Percentiles rank a stretch among this genome's conserved stretches.
These are phyloP conservation scores for Mortierella sp. DNA, from an alignment of 371 early-diverging fungal genomes.

Conservation along the genomic window DNA sequence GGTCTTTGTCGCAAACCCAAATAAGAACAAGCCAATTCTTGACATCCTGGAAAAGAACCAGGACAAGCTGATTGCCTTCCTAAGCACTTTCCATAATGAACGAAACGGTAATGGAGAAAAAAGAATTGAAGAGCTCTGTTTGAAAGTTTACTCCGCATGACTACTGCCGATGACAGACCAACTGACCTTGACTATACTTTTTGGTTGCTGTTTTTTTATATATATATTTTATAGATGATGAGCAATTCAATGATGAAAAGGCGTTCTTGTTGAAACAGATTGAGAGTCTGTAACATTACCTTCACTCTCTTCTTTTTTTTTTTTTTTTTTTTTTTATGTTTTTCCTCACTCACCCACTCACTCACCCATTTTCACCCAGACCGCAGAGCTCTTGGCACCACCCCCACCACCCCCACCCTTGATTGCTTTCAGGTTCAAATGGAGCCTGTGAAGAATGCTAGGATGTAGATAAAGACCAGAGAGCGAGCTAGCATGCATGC, in stretches of 20 bases:
- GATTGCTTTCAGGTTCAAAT: too few species aligned
- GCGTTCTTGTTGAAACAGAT: slow-evolving; percentile 95
- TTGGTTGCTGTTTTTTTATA: slow-evolving; percentile 1
- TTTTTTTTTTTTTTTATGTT: slow-evolving; percentile 1
- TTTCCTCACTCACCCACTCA: too few species aligned
- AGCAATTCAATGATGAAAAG: slow-evolving; percentile 98
- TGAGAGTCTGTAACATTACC: slow-evolving; percentile 57
- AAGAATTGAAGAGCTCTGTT: too few species aligned
- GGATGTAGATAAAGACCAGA: slow-evolving; percentile 1
- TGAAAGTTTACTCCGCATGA: background rate
- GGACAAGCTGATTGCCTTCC: slow-evolving; percentile 88
- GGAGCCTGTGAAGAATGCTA: background rate
- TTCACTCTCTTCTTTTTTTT: background rate
- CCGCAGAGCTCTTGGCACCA: too few species aligned
- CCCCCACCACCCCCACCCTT: too few species aligned
- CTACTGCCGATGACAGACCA: background rate
- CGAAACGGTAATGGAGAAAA: slow-evolving; percentile 89
- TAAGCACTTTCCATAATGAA: slow-evolving; percentile 94
- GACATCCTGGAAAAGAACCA: slow-evolving; percentile 94
- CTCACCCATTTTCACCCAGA: too few species aligned
- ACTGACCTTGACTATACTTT: background rate
- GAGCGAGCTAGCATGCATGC: too few species aligned
- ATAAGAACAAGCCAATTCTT: slow-evolving; percentile 90
- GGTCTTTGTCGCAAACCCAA: slow-evolving; percentile 98
- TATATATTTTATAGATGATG: slow-evolving; percentile 83